Evolutionary conservation across 768 basidiomycete genomes (phyloP).

Genomic region (Amylocystis lapponica): DNA sequence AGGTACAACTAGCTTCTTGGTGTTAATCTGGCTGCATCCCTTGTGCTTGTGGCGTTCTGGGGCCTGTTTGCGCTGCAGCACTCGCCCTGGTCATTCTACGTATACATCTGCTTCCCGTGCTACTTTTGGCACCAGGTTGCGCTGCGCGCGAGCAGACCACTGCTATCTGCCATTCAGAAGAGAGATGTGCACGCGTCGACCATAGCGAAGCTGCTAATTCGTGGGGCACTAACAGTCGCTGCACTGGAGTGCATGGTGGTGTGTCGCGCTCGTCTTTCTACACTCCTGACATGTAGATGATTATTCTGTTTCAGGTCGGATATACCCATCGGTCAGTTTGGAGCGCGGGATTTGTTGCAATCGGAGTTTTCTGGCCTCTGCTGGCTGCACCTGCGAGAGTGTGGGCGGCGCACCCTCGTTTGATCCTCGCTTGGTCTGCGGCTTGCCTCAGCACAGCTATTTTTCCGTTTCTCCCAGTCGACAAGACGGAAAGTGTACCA

Average conservation of each 20-base stretch:
- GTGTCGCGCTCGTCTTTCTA: slow-evolving; percentile 23
- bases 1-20: background rate
- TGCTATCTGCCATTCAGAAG: slow-evolving; percentile 1
- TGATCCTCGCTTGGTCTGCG: slow-evolving; percentile 37
- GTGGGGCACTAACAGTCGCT: slow-evolving; percentile 29
- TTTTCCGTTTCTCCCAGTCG: slow-evolving; percentile 69
- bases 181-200: background rate
- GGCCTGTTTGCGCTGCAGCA: slow-evolving; percentile 52
- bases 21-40: slow-evolving; percentile 7
- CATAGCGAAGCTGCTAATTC: slow-evolving; percentile 15
- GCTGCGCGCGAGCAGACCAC: slow-evolving; percentile 3
- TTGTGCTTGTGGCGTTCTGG: slow-evolving; percentile 34
- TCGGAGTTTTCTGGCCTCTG: slow-evolving; percentile 64
- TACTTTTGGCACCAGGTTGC: slow-evolving; percentile 69
- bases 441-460: slow-evolving; percentile 51
- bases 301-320: slow-evolving; percentile 40
- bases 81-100: slow-evolving; percentile 69
- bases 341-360: slow-evolving; percentile 56
- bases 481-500: slow-evolving; percentile 57
- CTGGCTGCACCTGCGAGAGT: slow-evolving; percentile 38
- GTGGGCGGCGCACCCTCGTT: slow-evolving; percentile 19
- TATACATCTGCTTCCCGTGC: slow-evolving; percentile 69
- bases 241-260: slow-evolving; percentile 72
- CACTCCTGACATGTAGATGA: background rate
- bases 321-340: slow-evolving; percentile 70